These are phyloP conservation scores for Phytopythium cucurbitacearum DNA, from an alignment of 352 stramenopile species.

Conservation along the genomic window DNA sequence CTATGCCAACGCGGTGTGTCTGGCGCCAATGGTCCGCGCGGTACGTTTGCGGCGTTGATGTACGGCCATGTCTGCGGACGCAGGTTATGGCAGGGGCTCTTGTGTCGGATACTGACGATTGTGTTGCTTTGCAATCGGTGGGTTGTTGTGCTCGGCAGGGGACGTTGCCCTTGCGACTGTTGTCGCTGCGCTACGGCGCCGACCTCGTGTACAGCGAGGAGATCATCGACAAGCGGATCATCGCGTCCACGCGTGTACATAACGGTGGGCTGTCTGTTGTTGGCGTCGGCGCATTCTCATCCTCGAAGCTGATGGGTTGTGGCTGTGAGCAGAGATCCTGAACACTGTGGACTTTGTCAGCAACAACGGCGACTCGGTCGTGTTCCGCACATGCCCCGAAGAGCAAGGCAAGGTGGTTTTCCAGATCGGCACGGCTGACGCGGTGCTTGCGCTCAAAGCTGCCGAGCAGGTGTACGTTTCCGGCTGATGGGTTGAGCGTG, in stretches of 20 bases:
- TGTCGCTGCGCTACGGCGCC: slow-evolving; percentile 90
- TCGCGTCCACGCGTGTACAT: slow-evolving; percentile 70
- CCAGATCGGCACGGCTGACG: slow-evolving; percentile 85
- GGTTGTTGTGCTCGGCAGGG: slow-evolving; percentile 33
- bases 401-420: slow-evolving; percentile 85
- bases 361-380: slow-evolving; percentile 76
- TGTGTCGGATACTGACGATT: slow-evolving; percentile 3
- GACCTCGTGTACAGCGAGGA: slow-evolving; percentile 94
- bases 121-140: not conserved
- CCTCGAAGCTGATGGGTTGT: not conserved
- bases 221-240: slow-evolving; percentile 93
- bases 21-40: slow-evolving; percentile 94
- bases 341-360: slow-evolving; percentile 90
- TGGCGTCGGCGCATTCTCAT: not conserved
- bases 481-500: not conserved
- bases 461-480: slow-evolving; percentile 66
- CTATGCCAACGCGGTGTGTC: slow-evolving; percentile 70
- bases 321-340: slow-evolving; percentile 36
- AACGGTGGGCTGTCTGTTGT: slow-evolving; percentile 49
- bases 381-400: slow-evolving; percentile 85
- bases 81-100: no score
- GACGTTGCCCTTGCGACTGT: slow-evolving; percentile 87
- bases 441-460: slow-evolving; percentile 71
- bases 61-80: slow-evolving; percentile 1
- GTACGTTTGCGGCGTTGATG: slow-evolving; percentile 30